These are phyloP conservation scores for Thalassiosira ordinaria DNA, from an alignment of 352 stramenopile genomes.

Conservation along the genomic window DNA sequence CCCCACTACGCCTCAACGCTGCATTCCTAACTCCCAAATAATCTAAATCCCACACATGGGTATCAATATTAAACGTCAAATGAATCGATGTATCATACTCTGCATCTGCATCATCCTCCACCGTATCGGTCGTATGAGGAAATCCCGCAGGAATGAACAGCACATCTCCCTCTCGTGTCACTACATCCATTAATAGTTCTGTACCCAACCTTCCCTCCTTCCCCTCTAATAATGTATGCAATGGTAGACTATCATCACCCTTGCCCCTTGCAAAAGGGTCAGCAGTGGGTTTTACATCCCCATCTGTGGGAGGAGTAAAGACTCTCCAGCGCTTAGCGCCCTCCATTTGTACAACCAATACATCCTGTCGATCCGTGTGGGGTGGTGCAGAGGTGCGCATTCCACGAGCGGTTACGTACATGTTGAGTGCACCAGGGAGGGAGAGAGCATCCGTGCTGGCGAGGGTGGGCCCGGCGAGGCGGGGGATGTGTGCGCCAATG, in stretches of 20 bases:
- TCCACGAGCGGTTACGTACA: constrained; percentile 86
- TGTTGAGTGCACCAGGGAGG: constrained; percentile 84
- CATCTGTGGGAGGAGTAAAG: constrained; percentile 76
- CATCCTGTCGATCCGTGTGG: constrained; percentile 89
- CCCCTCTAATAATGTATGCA: constrained; percentile 73
- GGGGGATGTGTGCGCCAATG: constrained; percentile 85
- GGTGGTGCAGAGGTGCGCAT: constrained; percentile 84
- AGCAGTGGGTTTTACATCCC: constrained; percentile 72
- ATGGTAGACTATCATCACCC: constrained; percentile 80
- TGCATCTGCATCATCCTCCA: constrained; percentile 53
- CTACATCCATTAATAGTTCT: constrained; percentile 80
- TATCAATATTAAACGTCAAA: constrained; percentile 88
- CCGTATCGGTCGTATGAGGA: constrained; percentile 87
- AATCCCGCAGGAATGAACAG: constrained; percentile 87
- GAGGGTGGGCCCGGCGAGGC: constrained; percentile 72
- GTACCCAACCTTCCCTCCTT: constrained; percentile 42
- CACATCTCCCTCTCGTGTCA: constrained; percentile 79
- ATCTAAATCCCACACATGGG: constrained; percentile 88
- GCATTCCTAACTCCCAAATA: constrained; percentile 67
- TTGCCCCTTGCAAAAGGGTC: constrained; percentile 88
- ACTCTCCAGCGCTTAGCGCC: constrained; percentile 86
- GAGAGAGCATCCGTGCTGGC: constrained; percentile 80
- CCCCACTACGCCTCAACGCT: constrained; percentile 59
- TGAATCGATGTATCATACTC: constrained; percentile 80
- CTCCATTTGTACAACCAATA: constrained; percentile 86